Evolutionary conservation across 2,329 filamentous ascomycete genomes (phyloP).

Genomic region (Trichoderma arundinaceum): DNA sequence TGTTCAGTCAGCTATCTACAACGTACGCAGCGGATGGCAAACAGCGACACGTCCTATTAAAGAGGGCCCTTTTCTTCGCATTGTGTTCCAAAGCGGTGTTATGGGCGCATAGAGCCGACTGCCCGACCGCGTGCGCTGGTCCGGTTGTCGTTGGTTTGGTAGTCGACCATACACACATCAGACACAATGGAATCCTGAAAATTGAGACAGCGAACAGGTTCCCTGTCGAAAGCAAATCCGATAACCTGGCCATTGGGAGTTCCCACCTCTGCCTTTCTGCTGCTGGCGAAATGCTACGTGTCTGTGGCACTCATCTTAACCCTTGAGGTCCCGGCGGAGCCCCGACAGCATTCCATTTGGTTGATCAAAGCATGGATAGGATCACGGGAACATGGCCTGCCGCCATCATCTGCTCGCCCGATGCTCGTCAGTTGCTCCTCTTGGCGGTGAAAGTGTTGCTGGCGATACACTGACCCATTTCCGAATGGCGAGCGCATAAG

Average conservation of each 20-base stretch:
- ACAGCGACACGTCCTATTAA: not conserved
- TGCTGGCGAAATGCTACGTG: not conserved
- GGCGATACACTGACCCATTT: not conserved
- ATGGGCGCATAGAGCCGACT: not conserved
- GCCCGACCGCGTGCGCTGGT: not conserved
- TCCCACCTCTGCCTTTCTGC: not conserved
- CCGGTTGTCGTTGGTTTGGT: not conserved
- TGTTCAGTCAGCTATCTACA: not conserved
- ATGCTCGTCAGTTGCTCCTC: not conserved
- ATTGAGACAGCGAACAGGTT: not conserved
- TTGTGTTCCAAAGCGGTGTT: not conserved
- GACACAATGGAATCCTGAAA: not conserved
- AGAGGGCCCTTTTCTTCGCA: not conserved
- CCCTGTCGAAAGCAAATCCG: not conserved
- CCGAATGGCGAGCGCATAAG: conserved; percentile 2
- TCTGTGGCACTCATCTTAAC: not conserved
- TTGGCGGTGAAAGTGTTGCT: conserved; percentile 12
- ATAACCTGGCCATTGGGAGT: conserved; percentile 9
- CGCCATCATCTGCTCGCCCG: not conserved
- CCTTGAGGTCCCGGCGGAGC: not conserved
- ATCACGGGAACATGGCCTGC: not conserved
- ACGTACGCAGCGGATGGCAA: not conserved
- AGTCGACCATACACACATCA: not conserved
- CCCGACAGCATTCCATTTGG: not conserved
- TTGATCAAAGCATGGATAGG: conserved; percentile 1